Conservation (phyloP, 805 yeast species). For the Cyberlindnera americana region DNA sequence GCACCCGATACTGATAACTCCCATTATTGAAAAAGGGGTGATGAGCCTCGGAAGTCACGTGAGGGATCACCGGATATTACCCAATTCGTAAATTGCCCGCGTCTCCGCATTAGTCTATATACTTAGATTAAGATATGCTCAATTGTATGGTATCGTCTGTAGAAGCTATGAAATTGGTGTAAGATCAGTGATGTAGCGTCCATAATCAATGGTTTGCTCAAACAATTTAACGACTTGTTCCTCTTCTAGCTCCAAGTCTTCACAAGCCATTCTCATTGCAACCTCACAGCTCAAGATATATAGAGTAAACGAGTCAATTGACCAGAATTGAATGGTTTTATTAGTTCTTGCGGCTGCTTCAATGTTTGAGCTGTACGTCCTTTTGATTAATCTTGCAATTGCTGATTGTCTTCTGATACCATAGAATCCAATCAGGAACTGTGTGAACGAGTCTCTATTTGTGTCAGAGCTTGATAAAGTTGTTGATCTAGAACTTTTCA, state of each 20-base stretch:
- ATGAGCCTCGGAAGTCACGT: not conserved
- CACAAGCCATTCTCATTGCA: slow-evolving; percentile 45
- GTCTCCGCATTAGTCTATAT: too few species aligned
- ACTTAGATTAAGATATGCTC: not conserved
- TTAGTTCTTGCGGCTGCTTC: slow-evolving; percentile 29
- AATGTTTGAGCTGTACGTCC: slow-evolving; percentile 32
- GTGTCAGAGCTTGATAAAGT: slow-evolving; percentile 40
- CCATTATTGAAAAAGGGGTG: too few species aligned
- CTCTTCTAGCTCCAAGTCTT: slow-evolving; percentile 39
- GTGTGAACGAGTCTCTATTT: slow-evolving; percentile 41
- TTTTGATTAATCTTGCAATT: slow-evolving; percentile 43
- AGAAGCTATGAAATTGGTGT: slow-evolving; percentile 8
- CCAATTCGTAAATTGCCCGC: not conserved
- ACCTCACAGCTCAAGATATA: slow-evolving; percentile 65
- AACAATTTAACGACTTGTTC: slow-evolving; percentile 46
- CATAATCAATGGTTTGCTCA: slow-evolving; percentile 46
- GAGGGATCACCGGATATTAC: not conserved
- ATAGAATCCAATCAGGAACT: slow-evolving; percentile 54
- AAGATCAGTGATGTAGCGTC: slow-evolving; percentile 31
- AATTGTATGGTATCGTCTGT: not conserved
- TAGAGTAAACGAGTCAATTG: slow-evolving; percentile 48
- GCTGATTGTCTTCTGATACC: slow-evolving; percentile 56
- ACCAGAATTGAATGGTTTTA: slow-evolving; percentile 58
- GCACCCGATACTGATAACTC: too few species aligned
- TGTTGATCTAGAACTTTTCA: slow-evolving; percentile 36